Percentiles rank a stretch among this genome's conserved stretches.
These are phyloP conservation scores for Barnettozyma californica DNA, from an alignment of 805 yeast genomes.

Conservation along the genomic window DNA sequence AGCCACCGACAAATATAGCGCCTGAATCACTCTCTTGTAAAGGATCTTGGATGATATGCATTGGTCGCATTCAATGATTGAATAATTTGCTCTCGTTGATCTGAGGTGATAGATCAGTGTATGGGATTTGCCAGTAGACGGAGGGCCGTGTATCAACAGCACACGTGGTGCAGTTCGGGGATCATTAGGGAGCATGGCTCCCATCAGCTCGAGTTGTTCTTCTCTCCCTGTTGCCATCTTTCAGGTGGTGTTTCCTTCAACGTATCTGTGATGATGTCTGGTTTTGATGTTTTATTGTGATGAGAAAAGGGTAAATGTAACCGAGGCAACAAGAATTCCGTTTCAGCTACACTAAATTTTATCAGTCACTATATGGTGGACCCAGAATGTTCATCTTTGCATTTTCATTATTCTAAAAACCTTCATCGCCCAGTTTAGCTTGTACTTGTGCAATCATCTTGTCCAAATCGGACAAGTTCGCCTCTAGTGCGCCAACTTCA, in stretches of 20 bases:
- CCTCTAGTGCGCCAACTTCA: slow-evolving; percentile 57
- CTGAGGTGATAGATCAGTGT: slow-evolving; percentile 11
- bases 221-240: slow-evolving; percentile 11
- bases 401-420: slow-evolving; percentile 20
- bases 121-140: slow-evolving; percentile 22
- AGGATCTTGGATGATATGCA: slow-evolving; percentile 22
- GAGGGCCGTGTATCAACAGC: slow-evolving; percentile 16
- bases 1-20: slow-evolving; percentile 8
- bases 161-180: slow-evolving; percentile 7
- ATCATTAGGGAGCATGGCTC: slow-evolving; percentile 12
- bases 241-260: too few relatives aligned
- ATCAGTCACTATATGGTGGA: too few relatives aligned
- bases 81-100: slow-evolving; percentile 7
- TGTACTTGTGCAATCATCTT: slow-evolving; percentile 43
- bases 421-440: slow-evolving; percentile 51
- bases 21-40: slow-evolving; percentile 17
- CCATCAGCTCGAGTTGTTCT: slow-evolving; percentile 15
- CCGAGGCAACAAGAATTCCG: too few relatives aligned
- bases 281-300: not conserved
- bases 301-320: not conserved
- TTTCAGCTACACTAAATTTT: too few relatives aligned
- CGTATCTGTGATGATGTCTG: not conserved
- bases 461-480: slow-evolving; percentile 52
- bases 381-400: too few relatives aligned
- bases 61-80: slow-evolving; percentile 23